Evolutionary conservation across 2,329 filamentous ascomycete genomes (phyloP).

Genomic region (Clarireedia homoeocarpa): DNA sequence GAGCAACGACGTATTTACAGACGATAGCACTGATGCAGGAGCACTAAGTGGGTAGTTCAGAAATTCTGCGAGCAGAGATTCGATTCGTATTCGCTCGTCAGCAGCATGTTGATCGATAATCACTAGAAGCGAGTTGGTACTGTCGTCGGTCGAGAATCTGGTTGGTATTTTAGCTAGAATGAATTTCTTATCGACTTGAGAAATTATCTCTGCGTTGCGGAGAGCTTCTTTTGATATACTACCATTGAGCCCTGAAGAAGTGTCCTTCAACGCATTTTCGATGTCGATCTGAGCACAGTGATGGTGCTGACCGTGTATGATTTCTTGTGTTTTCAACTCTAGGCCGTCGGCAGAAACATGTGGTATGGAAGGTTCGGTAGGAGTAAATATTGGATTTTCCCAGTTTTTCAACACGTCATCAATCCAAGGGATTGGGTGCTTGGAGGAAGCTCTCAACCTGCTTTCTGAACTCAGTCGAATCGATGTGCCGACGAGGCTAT

Average conservation of each 20-base stretch:
- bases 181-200: conserved; percentile 87
- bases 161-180: conserved; percentile 52
- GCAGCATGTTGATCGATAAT: conserved; percentile 92
- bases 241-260: conserved; percentile 28
- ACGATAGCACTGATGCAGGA: background rate
- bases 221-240: conserved; percentile 57
- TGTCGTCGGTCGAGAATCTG: conserved; percentile 2
- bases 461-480: background rate
- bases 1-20: conserved; percentile 33
- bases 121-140: conserved; percentile 44
- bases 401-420: conserved; percentile 53
- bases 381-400: conserved; percentile 70
- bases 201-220: conserved; percentile 54
- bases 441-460: conserved; percentile 22
- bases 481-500: background rate
- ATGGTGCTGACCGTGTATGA: conserved; percentile 19
- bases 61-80: conserved; percentile 57
- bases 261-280: conserved; percentile 23
- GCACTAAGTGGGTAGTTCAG: conserved; percentile 29
- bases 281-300: conserved; percentile 26
- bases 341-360: conserved; percentile 30
- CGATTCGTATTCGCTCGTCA: conserved; percentile 78
- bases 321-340: conserved; percentile 17
- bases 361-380: conserved; percentile 39
- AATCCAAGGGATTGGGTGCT: conserved; percentile 44